Conservation (phyloP, 495 filamentous ascomycete genomes). For the Neurospora sp. region DNA sequence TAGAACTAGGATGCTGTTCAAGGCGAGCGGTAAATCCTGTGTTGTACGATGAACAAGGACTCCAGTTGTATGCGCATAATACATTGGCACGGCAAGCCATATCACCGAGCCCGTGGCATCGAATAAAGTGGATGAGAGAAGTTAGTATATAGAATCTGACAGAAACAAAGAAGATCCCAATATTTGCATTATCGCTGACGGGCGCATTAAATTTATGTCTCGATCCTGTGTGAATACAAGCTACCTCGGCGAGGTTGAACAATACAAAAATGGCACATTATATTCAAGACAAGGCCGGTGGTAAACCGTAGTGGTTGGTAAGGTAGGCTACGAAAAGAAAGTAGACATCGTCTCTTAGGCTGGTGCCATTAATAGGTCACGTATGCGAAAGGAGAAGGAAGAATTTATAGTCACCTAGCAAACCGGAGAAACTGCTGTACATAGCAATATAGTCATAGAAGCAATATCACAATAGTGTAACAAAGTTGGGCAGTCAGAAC, state of each 20-base stretch:
- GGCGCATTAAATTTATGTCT: not conserved
- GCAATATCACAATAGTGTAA: not conserved
- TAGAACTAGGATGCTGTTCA: not conserved
- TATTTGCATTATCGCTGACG: not conserved
- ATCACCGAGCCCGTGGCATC: not conserved
- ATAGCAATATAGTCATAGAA: not conserved
- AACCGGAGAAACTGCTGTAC: not conserved
- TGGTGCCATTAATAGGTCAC: no score
- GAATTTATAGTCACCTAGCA: no score
- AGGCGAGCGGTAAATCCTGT: not conserved
- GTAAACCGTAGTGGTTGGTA: no score
- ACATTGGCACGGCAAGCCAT: not conserved
- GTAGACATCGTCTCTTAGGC: no score
- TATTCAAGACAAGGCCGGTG: no score
- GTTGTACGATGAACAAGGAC: not conserved
- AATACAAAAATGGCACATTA: no score
- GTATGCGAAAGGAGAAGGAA: no score
- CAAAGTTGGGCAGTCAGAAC: no score
- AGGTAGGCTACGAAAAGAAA: no score
- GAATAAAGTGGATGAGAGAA: not conserved
- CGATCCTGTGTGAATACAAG: no score
- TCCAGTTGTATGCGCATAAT: not conserved
- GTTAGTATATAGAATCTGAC: fast-evolving
- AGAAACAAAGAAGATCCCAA: not conserved
- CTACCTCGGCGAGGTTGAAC: no score